These are phyloP conservation scores for Colletotrichum eleusines DNA, from an alignment of 2,329 filamentous ascomycete genomes.

Conservation along the genomic window DNA sequence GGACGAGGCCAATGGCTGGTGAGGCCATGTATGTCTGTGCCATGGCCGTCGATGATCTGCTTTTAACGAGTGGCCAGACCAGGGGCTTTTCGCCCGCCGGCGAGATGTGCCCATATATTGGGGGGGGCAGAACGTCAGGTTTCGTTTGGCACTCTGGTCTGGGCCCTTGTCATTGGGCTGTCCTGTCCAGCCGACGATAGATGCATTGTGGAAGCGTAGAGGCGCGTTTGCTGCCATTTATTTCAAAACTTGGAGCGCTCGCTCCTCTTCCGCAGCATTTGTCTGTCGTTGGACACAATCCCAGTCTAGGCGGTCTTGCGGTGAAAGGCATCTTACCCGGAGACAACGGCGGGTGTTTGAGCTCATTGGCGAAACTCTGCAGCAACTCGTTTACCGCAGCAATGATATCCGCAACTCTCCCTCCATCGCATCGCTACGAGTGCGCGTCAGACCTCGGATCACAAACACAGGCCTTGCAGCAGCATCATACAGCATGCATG, in stretches of 20 bases:
- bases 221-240: neutral
- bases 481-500: conserved; percentile 15
- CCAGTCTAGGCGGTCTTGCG: neutral
- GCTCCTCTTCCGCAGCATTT: neutral
- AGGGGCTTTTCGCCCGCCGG: conserved; percentile 27
- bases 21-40: conserved; percentile 36
- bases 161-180: neutral
- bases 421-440: conserved; percentile 6
- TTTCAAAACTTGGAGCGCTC: neutral
- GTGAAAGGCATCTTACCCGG: neutral
- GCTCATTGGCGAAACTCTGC: conserved; percentile 4
- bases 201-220: neutral
- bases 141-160: conserved; percentile 18
- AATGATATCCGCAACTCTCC: neutral
- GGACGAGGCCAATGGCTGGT: neutral
- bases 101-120: conserved; percentile 34
- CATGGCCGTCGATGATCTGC: conserved; percentile 33
- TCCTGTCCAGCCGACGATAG: neutral
- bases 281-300: neutral
- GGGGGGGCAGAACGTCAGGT: conserved; percentile 22
- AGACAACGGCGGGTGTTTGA: neutral
- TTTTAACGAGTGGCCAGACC: conserved; percentile 25
- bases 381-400: neutral
- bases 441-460: neutral
- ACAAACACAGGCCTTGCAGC: conserved; percentile 26